These are phyloP conservation scores for Trichaptum fuscoviolaceum DNA, from an alignment of 768 basidiomycete species.

Conservation along the genomic window DNA sequence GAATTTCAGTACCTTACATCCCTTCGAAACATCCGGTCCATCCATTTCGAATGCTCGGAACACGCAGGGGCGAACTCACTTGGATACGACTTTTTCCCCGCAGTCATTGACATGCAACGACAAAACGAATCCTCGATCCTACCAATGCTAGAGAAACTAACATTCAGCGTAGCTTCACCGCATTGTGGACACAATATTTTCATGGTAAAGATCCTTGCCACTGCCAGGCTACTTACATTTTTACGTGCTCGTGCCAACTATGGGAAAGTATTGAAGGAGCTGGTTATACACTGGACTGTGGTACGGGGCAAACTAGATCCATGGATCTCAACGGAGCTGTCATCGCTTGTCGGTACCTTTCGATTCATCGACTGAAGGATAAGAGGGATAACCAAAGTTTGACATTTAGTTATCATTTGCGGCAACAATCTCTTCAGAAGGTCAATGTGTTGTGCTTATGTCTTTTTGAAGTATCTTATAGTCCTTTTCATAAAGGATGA, in stretches of 20 bases:
- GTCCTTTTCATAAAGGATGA: too few relatives aligned
- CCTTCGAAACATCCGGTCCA: background rate
- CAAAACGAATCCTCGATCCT: background rate
- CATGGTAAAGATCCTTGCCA: background rate
- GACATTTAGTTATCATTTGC: too few relatives aligned
- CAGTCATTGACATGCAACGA: background rate
- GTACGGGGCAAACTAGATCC: background rate
- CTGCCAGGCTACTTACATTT: background rate
- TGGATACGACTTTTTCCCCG: background rate
- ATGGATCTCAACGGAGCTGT: background rate
- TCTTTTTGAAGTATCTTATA: background rate
- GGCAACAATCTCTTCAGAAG: too few relatives aligned
- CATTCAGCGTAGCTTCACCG: background rate
- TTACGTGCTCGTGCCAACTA: background rate
- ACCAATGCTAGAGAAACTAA: background rate
- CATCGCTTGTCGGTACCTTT: background rate
- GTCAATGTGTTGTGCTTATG: too few relatives aligned
- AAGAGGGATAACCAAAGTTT: background rate
- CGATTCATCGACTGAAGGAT: background rate
- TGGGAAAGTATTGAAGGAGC: background rate
- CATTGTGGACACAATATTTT: background rate
- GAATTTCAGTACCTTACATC: background rate
- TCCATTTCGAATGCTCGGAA: background rate
- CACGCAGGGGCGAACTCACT: background rate
- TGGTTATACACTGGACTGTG: background rate